Conservation (phyloP, 345 rosid genomes). For the Boechera divaricarpa region DNA sequence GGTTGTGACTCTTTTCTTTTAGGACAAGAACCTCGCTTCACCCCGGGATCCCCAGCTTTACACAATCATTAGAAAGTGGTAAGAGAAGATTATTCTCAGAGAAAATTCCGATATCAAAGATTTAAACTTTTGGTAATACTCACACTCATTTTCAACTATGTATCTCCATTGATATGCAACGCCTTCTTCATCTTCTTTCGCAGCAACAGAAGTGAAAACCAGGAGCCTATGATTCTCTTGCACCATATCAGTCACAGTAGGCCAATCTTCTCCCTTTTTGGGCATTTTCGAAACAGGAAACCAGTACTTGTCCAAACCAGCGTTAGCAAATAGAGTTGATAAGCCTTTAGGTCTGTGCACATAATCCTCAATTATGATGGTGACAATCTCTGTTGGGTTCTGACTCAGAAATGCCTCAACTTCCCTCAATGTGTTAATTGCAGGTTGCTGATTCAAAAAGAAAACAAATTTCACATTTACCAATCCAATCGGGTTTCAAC, state of each 20-base stretch:
- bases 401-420: conserved; percentile 84
- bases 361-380: conserved; percentile 92
- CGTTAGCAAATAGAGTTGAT: conserved; percentile 67
- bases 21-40: conserved; percentile 84
- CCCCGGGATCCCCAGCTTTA: conserved; percentile 98
- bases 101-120: background rate
- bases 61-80: conserved; percentile 22
- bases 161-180: conserved; percentile 97
- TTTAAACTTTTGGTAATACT: conserved; percentile 30
- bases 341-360: conserved; percentile 90
- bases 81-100: conserved; percentile 26
- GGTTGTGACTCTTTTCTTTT: conserved; percentile 85
- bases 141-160: conserved; percentile 86
- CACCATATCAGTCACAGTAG: conserved; percentile 88
- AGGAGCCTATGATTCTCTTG: conserved; percentile 79
- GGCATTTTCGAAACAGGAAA: conserved; percentile 96
- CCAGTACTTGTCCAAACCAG: conserved; percentile 85
- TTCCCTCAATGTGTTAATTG: conserved; percentile 80
- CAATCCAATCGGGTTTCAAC: background rate
- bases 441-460: conserved; percentile 73
- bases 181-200: conserved; percentile 97
- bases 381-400: conserved; percentile 82
- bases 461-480: conserved; percentile 1
- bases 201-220: conserved; percentile 90
- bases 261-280: conserved; percentile 93